Percentiles rank a stretch among this genome's conserved stretches.
Evolutionary conservation across 2,329 filamentous ascomycete species (phyloP).

Genomic region (Zymoseptoria crescenta): DNA sequence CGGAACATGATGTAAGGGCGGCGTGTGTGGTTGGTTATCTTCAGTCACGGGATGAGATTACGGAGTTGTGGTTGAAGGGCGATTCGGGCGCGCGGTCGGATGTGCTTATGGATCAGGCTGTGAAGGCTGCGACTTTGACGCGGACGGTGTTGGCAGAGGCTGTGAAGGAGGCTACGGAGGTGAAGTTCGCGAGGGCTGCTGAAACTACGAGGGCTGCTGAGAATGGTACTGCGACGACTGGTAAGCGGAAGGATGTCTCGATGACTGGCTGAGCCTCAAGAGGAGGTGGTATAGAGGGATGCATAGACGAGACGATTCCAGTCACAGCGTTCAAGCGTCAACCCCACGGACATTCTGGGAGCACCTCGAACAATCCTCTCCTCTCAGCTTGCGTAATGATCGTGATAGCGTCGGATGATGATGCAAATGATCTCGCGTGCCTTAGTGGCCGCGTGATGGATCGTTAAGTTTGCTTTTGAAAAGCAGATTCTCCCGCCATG

Average conservation of each 20-base stretch:
- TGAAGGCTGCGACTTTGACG: slow-evolving; percentile 53
- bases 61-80: slow-evolving; percentile 90
- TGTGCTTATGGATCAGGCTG: slow-evolving; percentile 53
- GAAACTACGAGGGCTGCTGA: slow-evolving; percentile 1
- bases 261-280: slow-evolving; percentile 25
- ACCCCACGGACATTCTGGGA: no score
- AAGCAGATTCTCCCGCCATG: not conserved
- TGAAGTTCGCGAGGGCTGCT: slow-evolving; percentile 19
- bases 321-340: no score
- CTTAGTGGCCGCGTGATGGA: not conserved
- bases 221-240: slow-evolving; percentile 3
- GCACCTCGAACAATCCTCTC: no score
- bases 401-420: not conserved
- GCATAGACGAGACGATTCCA: no score
- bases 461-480: not conserved
- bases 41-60: slow-evolving; percentile 79
- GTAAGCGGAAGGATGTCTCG: slow-evolving; percentile 16
- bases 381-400: not conserved
- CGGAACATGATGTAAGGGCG: slow-evolving; percentile 66
- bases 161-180: slow-evolving; percentile 49
- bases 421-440: not conserved
- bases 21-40: slow-evolving; percentile 89
- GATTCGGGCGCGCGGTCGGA: slow-evolving; percentile 45
- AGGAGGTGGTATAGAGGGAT: no score
- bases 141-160: slow-evolving; percentile 55